Percentiles rank a stretch among this genome's conserved stretches.
Conservation (phyloP, 257 asterid species). For the Catharanthus roseus region DNA sequence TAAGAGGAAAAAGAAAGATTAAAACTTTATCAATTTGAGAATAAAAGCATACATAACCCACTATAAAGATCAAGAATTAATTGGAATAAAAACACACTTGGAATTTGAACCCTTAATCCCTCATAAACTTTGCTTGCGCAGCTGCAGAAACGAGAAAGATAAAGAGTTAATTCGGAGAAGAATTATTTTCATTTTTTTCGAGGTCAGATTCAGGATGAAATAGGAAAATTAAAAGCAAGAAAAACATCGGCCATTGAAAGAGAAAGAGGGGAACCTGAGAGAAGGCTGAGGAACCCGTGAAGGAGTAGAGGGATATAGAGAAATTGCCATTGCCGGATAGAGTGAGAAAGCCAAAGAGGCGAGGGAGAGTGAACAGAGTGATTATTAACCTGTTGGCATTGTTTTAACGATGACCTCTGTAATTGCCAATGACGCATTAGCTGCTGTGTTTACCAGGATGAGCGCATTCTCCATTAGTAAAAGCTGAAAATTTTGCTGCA, state of each 20-base stretch:
- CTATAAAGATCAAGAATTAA: conserved; percentile 1
- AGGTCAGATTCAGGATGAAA: background rate
- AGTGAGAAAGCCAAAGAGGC: background rate
- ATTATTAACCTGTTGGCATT: too few relatives aligned
- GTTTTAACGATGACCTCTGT: too few relatives aligned
- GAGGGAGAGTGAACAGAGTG: background rate
- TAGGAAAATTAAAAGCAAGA: background rate
- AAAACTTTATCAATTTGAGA: background rate
- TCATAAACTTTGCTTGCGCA: conserved; percentile 52
- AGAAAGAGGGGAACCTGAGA: conserved; percentile 17
- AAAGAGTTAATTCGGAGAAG: background rate
- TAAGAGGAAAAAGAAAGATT: background rate
- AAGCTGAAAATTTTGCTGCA: too few relatives aligned
- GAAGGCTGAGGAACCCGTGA: conserved; percentile 9
- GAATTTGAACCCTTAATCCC: conserved; percentile 68
- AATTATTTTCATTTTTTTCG: background rate
- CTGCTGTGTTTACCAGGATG: too few relatives aligned
- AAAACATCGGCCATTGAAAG: background rate
- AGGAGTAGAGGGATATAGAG: conserved; percentile 11
- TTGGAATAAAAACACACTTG: conserved; percentile 36
- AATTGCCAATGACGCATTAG: too few relatives aligned
- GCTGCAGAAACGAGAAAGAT: conserved; percentile 33
- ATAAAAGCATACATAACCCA: background rate
- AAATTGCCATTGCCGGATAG: conserved; percentile 17
- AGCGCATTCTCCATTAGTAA: too few relatives aligned